Evolutionary conservation across 768 basidiomycete species (phyloP).

Genomic region (Hemileccinum impolitum): DNA sequence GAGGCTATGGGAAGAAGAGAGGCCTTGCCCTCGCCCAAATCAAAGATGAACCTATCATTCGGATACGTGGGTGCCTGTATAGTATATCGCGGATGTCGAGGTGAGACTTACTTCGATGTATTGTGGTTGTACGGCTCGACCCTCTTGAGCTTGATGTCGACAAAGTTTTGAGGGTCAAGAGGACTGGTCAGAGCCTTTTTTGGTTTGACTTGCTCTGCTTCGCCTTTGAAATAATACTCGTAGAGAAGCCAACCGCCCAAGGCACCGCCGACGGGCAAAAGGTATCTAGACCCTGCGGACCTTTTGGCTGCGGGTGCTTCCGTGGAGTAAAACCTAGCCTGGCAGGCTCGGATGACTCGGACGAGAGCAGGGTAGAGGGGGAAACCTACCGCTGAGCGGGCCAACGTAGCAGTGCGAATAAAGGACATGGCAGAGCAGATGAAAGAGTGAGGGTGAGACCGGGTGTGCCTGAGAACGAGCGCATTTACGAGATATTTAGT

Average conservation of each 20-base stretch:
- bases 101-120: conserved; percentile 59
- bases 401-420: conserved; percentile 35
- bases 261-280: conserved; percentile 38
- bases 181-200: conserved; percentile 52
- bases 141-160: conserved; percentile 80
- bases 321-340: conserved; percentile 49
- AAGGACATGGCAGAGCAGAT: conserved; percentile 40
- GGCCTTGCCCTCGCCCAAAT: conserved; percentile 72
- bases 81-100: not conserved
- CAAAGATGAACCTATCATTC: conserved; percentile 65
- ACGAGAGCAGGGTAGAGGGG: no score
- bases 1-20: conserved; percentile 79
- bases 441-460: not conserved
- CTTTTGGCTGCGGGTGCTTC: conserved; percentile 42
- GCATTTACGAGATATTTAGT: not conserved
- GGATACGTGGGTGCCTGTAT: not conserved
- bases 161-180: conserved; percentile 70
- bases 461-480: conserved; percentile 13
- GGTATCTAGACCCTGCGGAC: conserved; percentile 46
- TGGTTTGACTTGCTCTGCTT: conserved; percentile 37
- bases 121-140: conserved; percentile 93
- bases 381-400: conserved; percentile 41
- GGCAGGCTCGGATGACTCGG: not conserved
- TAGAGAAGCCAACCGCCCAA: conserved; percentile 44
- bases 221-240: conserved; percentile 43